Conservation (phyloP, 2,329 filamentous ascomycete species). For the Venturia aucupariae region DNA sequence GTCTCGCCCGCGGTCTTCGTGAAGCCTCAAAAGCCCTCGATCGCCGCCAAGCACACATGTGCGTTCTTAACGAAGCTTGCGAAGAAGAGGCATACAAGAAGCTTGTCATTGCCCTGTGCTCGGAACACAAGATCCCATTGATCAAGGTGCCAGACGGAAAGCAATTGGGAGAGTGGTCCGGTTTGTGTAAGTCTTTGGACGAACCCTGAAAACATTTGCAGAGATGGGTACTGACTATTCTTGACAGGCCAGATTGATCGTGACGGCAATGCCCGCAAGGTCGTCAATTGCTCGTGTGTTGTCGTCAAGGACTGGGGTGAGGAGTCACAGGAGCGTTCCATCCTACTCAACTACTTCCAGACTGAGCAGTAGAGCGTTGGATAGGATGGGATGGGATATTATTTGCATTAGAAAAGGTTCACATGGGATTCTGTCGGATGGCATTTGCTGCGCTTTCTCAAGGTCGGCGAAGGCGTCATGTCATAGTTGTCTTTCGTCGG, state of each 20-base stretch:
- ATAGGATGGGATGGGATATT: neutral
- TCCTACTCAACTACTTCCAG: conserved; percentile 99
- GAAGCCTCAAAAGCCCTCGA: conserved; percentile 99
- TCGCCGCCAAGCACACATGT: conserved; percentile 98
- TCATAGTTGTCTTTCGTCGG: neutral
- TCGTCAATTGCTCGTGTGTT: conserved; percentile 99
- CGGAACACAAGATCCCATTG: conserved; percentile 98
- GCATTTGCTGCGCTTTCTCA: neutral
- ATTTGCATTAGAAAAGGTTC: neutral
- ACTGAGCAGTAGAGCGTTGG: conserved; percentile 48
- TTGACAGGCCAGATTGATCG: conserved; percentile 85
- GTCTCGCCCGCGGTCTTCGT: conserved; percentile 94
- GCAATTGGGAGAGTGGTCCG: conserved; percentile 99
- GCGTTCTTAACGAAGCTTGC: conserved; percentile 98
- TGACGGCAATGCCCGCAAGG: conserved; percentile 98
- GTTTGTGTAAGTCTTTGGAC: conserved; percentile 71
- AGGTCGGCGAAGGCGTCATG: neutral
- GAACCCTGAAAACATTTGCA: conserved; percentile 12
- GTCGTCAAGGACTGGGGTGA: conserved; percentile 99
- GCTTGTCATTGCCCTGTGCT: conserved; percentile 96
- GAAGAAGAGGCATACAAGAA: conserved; percentile 99
- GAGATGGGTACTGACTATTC: conserved; percentile 15
- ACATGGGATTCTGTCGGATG: neutral
- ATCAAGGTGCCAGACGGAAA: conserved; percentile 99
- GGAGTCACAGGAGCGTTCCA: conserved; percentile 96